These are phyloP conservation scores for Wickerhamiella cacticola DNA, from an alignment of 805 yeast genomes.

Conservation along the genomic window DNA sequence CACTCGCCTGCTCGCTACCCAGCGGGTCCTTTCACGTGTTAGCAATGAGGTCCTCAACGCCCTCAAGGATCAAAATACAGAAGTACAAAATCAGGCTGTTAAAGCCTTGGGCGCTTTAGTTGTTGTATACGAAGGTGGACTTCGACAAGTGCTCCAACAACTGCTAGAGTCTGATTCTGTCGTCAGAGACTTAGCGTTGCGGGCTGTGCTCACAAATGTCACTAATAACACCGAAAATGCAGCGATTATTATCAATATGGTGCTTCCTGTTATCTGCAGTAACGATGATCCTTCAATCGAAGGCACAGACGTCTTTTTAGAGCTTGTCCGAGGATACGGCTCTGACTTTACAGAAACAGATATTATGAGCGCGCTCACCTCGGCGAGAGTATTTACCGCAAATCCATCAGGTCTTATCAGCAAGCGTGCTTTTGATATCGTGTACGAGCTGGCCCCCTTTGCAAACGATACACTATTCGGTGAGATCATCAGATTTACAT, in stretches of 20 bases:
- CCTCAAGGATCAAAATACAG: slow-evolving; percentile 8
- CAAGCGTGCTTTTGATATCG: slow-evolving; percentile 39
- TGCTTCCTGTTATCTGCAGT: slow-evolving; percentile 19
- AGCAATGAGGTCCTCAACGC: slow-evolving; percentile 5
- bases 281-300: slow-evolving; percentile 34
- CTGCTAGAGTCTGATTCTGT: slow-evolving; percentile 11
- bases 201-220: slow-evolving; percentile 25
- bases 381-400: slow-evolving; percentile 33
- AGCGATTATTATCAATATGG: slow-evolving; percentile 19
- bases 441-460: slow-evolving; percentile 34
- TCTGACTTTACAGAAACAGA: slow-evolving; percentile 32
- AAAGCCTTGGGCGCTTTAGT: slow-evolving; percentile 39
- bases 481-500: background rate
- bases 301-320: slow-evolving; percentile 48
- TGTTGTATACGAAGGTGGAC: slow-evolving; percentile 26
- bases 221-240: slow-evolving; percentile 22
- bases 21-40: slow-evolving; percentile 24
- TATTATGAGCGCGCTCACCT: slow-evolving; percentile 22
- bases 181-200: slow-evolving; percentile 25
- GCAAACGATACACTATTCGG: slow-evolving; percentile 25
- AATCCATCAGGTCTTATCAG: slow-evolving; percentile 36
- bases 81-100: slow-evolving; percentile 65
- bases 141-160: slow-evolving; percentile 10
- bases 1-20: slow-evolving; percentile 22
- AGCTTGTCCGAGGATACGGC: slow-evolving; percentile 42